A percentile compares a stretch with the other conserved stretches of the same genome.
Conservation (phyloP, 345 rosid genomes). For the Diplotaxis tenuifolia region DNA sequence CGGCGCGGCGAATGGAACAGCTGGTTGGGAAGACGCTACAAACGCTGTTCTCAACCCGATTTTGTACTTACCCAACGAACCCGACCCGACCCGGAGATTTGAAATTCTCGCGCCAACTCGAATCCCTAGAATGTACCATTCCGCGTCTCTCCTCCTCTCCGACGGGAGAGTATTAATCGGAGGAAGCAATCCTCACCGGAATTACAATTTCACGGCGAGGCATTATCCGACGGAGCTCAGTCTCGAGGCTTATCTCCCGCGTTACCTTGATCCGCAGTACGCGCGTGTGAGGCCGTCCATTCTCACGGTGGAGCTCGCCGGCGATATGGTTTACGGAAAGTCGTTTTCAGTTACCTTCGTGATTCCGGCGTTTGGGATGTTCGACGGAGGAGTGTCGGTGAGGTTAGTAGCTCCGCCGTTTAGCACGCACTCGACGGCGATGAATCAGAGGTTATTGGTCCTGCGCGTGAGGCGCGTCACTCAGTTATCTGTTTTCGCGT, state of each 20-base stretch:
- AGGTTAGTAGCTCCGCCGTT: slow-evolving; percentile 60
- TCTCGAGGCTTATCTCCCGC: slow-evolving; percentile 74
- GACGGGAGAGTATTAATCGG: slow-evolving; percentile 83
- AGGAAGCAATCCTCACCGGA: slow-evolving; percentile 80
- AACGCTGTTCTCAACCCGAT: slow-evolving; percentile 71
- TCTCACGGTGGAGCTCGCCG: slow-evolving; percentile 46
- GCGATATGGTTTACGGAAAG: slow-evolving; percentile 41
- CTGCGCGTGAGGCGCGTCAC: slow-evolving; percentile 44
- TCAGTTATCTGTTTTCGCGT: slow-evolving; percentile 41
- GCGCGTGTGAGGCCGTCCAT: slow-evolving; percentile 55
- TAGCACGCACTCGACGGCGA: slow-evolving; percentile 62
- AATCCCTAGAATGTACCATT: slow-evolving; percentile 77
- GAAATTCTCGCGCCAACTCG: slow-evolving; percentile 46
- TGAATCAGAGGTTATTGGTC: slow-evolving; percentile 68
- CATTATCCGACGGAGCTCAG: slow-evolving; percentile 75
- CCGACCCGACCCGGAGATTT: slow-evolving; percentile 51
- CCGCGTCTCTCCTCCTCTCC: slow-evolving; percentile 59
- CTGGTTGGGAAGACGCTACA: slow-evolving; percentile 75
- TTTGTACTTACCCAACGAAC: slow-evolving; percentile 50
- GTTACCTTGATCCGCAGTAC: slow-evolving; percentile 48
- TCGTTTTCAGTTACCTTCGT: slow-evolving; percentile 44
- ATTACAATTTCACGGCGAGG: slow-evolving; percentile 62
- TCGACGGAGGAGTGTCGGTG: slow-evolving; percentile 37
- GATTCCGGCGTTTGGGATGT: slow-evolving; percentile 28
- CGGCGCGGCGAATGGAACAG: slow-evolving; percentile 73